These are phyloP conservation scores for Tephrocybe sp. DNA, from an alignment of 768 basidiomycete species.

Conservation along the genomic window DNA sequence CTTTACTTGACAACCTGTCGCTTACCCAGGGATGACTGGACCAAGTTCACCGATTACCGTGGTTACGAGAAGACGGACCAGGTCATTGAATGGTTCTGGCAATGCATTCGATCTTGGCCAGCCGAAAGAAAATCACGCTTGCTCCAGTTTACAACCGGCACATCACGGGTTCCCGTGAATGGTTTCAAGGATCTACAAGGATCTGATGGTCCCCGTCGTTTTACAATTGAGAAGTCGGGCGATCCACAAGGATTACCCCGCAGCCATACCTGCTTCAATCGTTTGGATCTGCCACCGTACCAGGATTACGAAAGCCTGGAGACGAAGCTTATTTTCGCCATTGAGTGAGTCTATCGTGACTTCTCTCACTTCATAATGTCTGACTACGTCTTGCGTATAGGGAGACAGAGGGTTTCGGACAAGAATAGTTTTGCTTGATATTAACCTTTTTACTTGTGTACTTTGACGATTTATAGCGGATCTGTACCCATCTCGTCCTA, in stretches of 20 bases:
- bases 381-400: constrained; percentile 30
- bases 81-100: constrained; percentile 96
- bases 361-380: constrained; percentile 3
- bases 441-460: not conserved
- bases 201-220: constrained; percentile 86
- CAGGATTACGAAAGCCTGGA: constrained; percentile 85
- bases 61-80: constrained; percentile 84
- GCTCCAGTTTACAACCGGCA: constrained; percentile 86
- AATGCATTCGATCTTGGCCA: constrained; percentile 87
- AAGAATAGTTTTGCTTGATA: constrained; percentile 41
- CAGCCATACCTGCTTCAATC: constrained; percentile 93
- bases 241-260: constrained; percentile 86
- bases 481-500: constrained; percentile 9
- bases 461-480: not conserved
- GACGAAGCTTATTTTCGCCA: constrained; percentile 79
- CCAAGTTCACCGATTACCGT: constrained; percentile 90
- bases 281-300: constrained; percentile 86
- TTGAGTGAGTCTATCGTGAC: constrained; percentile 54
- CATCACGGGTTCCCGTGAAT: constrained; percentile 84
- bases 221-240: constrained; percentile 94
- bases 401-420: constrained; percentile 77
- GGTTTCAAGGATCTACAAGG: constrained; percentile 96
- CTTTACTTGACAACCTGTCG: not conserved
- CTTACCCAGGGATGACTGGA: constrained; percentile 75
- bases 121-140: constrained; percentile 84